Evolutionary conservation across 192 early-diverging fungal species (phyloP), one percentile per base, ranked within the genome.

Genomic region (Backusella luteola): DNA sequence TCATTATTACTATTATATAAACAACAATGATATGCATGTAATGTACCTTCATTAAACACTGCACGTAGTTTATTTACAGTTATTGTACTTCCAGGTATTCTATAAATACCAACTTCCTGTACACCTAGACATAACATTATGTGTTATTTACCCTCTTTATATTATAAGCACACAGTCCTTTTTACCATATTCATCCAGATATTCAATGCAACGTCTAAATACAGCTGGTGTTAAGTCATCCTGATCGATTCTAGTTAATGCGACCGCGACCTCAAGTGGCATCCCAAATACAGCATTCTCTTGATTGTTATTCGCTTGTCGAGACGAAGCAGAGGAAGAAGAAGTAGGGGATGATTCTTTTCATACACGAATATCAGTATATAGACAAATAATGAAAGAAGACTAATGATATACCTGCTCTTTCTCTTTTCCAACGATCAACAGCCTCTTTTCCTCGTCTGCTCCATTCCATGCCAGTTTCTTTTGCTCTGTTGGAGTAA

Each of bases 101-200:
- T 84, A 67, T 87, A 89, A 42, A 89, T 76, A 15, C 88, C 88
- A 34, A 89, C 85, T 75, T 89, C 88, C 34, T 86, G 73, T 7
- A 87, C 69, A 29, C 88, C 87, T 81, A 68, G 32, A 3, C n/a
- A 63, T 63, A 14, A 12, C 23, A 12, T 4, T 14, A 9, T 6
- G 6, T 63, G 7, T 59, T 23, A 26, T 23, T 23, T 9, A 12
- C 2, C 56, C n/a, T 29, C 4, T 59, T 9, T 56, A 4, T 23
- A 14, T 29, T n/a, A 56, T 56, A 56, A 19, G 15, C 42, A 63
- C 46, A 15, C 9, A 76, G 11, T 39, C 63, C 44, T 4, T 12
- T 15, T 38, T 75, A 82, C 81, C 82, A 74, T 59, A 52, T 26
- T 38, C 59, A 71, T 83, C 77, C 15, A 83, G 34, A 77, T 83